Evolutionary conservation across 257 asterid genomes (phyloP).

Genomic region (Gardenia jasminoides): DNA sequence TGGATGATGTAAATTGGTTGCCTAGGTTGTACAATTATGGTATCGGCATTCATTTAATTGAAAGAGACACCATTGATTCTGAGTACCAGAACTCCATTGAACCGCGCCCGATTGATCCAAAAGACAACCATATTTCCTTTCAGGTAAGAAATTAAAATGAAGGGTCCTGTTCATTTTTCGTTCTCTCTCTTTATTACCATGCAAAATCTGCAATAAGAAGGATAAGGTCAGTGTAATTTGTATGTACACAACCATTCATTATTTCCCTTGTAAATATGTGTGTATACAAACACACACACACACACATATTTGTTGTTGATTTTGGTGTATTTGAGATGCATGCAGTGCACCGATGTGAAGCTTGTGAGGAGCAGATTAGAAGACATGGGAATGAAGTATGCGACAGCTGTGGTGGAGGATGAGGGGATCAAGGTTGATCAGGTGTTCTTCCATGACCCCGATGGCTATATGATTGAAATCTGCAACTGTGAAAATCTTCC

Average conservation of each 20-base stretch:
- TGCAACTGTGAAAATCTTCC: conserved; percentile 44
- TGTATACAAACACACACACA: too few species aligned
- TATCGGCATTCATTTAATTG: conserved; percentile 40
- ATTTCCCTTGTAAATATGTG: too few species aligned
- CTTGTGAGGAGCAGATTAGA: conserved; percentile 35
- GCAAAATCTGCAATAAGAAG: neutral
- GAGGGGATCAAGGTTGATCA: conserved; percentile 38
- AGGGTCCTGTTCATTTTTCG: neutral
- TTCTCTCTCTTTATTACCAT: neutral
- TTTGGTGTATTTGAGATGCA: neutral
- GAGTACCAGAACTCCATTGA: conserved; percentile 6
- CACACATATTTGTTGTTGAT: too few species aligned
- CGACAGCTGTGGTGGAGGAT: conserved; percentile 32
- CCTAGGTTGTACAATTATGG: conserved; percentile 43
- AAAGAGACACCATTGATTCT: conserved; percentile 12
- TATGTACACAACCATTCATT: too few species aligned
- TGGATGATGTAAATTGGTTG: neutral
- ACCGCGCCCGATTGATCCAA: conserved; percentile 36
- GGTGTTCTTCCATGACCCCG: conserved; percentile 47
- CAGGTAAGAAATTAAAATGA: conserved; percentile 22
- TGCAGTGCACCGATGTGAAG: conserved; percentile 31
- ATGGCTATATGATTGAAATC: conserved; percentile 44
- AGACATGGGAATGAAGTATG: conserved; percentile 36
- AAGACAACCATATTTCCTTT: conserved; percentile 40
- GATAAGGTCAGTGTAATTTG: neutral